These are phyloP conservation scores for Phytophthora meadii DNA, from an alignment of 352 stramenopile genomes.

Conservation along the genomic window DNA sequence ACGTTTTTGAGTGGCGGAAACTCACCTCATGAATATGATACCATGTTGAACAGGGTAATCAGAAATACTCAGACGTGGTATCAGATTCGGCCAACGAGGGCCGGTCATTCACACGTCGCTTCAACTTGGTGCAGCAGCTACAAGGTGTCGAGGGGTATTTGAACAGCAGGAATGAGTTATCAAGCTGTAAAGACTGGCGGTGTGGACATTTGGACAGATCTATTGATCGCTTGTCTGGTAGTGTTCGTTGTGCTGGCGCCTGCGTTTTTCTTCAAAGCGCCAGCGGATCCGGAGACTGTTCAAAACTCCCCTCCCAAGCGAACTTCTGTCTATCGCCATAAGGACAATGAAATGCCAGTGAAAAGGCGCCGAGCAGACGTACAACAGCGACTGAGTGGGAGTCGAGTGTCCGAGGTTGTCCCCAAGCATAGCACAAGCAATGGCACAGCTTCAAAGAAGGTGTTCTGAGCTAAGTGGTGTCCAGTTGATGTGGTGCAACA, in stretches of 20 bases:
- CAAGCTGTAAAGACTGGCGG: conserved; percentile 1
- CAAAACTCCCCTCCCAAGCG: not conserved
- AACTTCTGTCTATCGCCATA: conserved; percentile 7
- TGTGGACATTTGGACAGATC: conserved; percentile 58
- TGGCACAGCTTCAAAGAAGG: conserved; percentile 2
- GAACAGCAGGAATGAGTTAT: conserved; percentile 1
- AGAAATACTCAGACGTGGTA: not conserved
- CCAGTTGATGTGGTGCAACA: conserved; percentile 5
- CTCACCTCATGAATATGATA: conserved; percentile 11
- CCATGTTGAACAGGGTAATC: not conserved
- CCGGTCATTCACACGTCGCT: conserved; percentile 4
- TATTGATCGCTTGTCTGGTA: conserved; percentile 63
- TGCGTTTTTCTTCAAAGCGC: conserved; percentile 58
- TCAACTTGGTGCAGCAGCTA: conserved; percentile 7
- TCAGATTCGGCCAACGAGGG: not conserved
- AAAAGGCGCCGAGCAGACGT: conserved; percentile 12
- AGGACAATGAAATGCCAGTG: not conserved
- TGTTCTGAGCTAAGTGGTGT: conserved; percentile 5
- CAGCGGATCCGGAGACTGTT: not conserved
- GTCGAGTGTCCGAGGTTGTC: not conserved
- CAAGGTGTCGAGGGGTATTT: not conserved
- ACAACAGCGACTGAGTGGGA: conserved; percentile 10
- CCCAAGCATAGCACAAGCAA: conserved; percentile 3
- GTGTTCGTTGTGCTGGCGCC: conserved; percentile 75
- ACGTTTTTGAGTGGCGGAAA: conserved; percentile 40